Conservation (phyloP, 331 rosid species). For the Malus hybrid region DNA sequence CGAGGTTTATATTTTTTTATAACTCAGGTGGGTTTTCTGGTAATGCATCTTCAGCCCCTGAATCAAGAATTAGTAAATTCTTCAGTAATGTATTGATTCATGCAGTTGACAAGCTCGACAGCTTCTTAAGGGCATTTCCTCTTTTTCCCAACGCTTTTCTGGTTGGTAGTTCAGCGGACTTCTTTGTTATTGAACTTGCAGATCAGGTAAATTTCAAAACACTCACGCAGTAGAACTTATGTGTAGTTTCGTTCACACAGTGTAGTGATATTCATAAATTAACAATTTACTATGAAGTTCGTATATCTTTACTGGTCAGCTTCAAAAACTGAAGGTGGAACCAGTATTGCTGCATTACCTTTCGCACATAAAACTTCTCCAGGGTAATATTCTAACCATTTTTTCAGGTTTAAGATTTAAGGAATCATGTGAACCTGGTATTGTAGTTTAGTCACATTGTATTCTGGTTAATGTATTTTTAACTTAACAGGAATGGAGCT, state of each 20-base stretch:
- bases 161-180: constrained; percentile 77
- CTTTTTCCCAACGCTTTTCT: constrained; percentile 72
- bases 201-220: constrained; percentile 57
- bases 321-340: constrained; percentile 92
- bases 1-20: constrained; percentile 84
- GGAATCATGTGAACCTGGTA: constrained; percentile 9
- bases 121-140: constrained; percentile 78
- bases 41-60: neutral
- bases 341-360: constrained; percentile 92
- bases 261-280: neutral
- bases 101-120: constrained; percentile 65
- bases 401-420: constrained; percentile 11
- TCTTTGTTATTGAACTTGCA: constrained; percentile 84
- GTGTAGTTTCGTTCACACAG: neutral
- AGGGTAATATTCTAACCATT: constrained; percentile 39
- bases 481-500: constrained; percentile 65
- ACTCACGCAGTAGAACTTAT: neutral
- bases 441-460: neutral
- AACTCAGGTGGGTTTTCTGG: constrained; percentile 58
- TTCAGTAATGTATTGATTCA: constrained; percentile 2
- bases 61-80: neutral
- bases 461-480: constrained; percentile 7
- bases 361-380: constrained; percentile 61
- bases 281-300: neutral
- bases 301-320: constrained; percentile 40